phyloP scores from a whole-genome alignment of 2,329 filamentous ascomycete species.

The Xylariaceae sp. region DNA sequence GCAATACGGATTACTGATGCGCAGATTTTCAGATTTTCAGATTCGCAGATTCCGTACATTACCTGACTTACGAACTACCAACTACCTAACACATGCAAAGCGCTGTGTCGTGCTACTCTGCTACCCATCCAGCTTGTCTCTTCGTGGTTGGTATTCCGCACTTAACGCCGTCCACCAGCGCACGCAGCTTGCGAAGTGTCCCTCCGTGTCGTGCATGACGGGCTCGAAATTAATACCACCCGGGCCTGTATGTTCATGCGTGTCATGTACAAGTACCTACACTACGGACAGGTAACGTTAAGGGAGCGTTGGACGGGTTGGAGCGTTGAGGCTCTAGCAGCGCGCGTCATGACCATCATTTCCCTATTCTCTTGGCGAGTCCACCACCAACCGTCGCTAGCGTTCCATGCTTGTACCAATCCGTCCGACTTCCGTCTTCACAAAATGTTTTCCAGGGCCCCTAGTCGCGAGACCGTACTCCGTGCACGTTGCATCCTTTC shows the following conservation, averaged over 20 bases:
- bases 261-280: neutral
- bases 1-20: too few species aligned
- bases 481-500: neutral
- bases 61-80: too few species aligned
- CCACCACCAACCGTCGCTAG: neutral
- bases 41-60: too few species aligned
- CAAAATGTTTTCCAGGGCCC: too few species aligned
- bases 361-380: neutral
- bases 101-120: too few species aligned
- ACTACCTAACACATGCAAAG: too few species aligned
- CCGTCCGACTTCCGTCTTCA: neutral
- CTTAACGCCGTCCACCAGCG: too few species aligned
- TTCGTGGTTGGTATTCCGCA: too few species aligned
- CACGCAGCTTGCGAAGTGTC: neutral
- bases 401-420: neutral
- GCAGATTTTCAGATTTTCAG: too few species aligned
- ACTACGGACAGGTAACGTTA: neutral
- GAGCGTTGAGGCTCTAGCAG: neutral
- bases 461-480: neutral
- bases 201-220: neutral
- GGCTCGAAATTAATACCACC: neutral
- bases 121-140: too few species aligned
- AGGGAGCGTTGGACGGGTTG: neutral
- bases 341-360: neutral
- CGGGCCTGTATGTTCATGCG: neutral